phyloP scores from a whole-genome alignment of 169 alveolate species.

The Babesia divergens region DNA sequence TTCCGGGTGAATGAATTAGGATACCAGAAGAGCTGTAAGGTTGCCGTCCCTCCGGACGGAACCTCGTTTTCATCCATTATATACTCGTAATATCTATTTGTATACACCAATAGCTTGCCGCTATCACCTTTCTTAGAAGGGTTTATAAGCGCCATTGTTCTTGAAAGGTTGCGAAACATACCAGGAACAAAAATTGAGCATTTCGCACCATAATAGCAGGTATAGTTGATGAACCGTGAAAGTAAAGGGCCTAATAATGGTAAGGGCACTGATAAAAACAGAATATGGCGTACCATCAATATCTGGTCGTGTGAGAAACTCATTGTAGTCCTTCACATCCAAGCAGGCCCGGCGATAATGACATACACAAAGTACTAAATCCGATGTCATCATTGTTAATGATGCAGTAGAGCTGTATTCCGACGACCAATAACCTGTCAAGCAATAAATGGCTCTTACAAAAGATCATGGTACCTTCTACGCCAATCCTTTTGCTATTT shows the following conservation, averaged over 20 bases:
- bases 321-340: conserved; percentile 2
- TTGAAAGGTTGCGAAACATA: not conserved
- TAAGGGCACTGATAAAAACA: not conserved
- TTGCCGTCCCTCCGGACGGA: not conserved
- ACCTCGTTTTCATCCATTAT: not conserved
- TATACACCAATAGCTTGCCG: not conserved
- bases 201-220: conserved; percentile 24
- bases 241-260: too few relatives aligned
- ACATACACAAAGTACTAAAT: conserved; percentile 28
- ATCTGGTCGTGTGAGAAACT: not conserved
- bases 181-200: conserved; percentile 37
- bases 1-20: not conserved
- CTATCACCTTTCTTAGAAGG: not conserved
- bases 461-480: not conserved
- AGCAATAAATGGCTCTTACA: not conserved
- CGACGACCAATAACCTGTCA: conserved; percentile 11
- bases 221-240: not conserved
- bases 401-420: conserved; percentile 5
- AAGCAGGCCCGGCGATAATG: not conserved
- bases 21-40: not conserved
- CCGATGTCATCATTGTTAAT: not conserved
- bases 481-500: not conserved
- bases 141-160: not conserved
- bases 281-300: conserved; percentile 22
- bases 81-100: not conserved